Base-by-base conservation (phyloP, 164 flowering plant species). In the Amborella trichopoda region DNA sequence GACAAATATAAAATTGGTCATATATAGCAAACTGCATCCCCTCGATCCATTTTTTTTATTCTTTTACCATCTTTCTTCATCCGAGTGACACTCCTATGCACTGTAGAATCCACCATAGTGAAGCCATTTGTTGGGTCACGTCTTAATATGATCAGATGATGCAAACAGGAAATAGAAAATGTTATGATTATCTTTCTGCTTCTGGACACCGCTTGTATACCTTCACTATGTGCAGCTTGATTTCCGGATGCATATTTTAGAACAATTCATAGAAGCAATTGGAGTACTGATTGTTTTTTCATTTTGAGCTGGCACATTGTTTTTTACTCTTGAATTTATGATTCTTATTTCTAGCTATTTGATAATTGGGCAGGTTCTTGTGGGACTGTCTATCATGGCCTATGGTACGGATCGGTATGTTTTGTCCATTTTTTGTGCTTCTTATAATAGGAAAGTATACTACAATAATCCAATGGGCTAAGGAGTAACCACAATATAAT, bases 401-500 rank as follows among this genome's bases (percentile, higher is more conserved):
- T 84, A 58, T 93, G 99, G 99, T 83, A 76, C 73, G 99, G 99
- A 68, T 93, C 96, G 69, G 99, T 93, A 93, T 65, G 96, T 80
- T 62, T 66, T 62, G 44, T 55, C 21, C 16, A 62, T 63, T 61
- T 60, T 53, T 53, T n/a, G n/a, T n/a, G n/a, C n/a, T n/a, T n/a
- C n/a, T n/a, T n/a, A n/a, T n/a, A n/a, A n/a, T n/a, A n/a, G n/a
- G n/a, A n/a, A n/a, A n/a, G n/a, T n/a, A n/a, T n/a, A n/a, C n/a
- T n/a, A n/a, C n/a, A n/a, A n/a, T n/a, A n/a, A n/a, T n/a, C n/a
- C n/a, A n/a, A n/a, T n/a, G n/a, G n/a, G n/a, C n/a, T n/a, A n/a
- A n/a, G n/a, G n/a, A n/a, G n/a, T n/a, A n/a, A n/a, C n/a, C n/a
- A n/a, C n/a, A n/a, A n/a, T n/a, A n/a, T n/a, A n/a, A n/a, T n/a